Evolutionary conservation across 2,329 filamentous ascomycete species (phyloP), one percentile per base, ranked within the genome.

Genomic region (Xylaria sp.): DNA sequence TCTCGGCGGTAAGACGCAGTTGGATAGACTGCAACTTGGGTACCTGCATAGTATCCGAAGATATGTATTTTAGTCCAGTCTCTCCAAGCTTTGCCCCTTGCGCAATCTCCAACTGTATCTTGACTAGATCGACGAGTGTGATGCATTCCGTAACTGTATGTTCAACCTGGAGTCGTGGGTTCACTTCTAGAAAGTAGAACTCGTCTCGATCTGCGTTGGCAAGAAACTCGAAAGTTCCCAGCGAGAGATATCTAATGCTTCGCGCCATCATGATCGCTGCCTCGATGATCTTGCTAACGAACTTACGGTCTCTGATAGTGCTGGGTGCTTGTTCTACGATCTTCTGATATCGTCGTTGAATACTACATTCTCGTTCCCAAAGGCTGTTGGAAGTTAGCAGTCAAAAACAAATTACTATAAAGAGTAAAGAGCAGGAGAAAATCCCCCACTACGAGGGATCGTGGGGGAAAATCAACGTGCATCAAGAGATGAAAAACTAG

Each of bases 91-190:
- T 58, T 2, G 62, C 60, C 0, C 70, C 65, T 35, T 68, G 65
- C 4, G 68, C 70, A n/a, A 72, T 64, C 10, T 66, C 59, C 16
- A 72, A 51, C 44, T 72, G 68, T 44, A 66, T 51, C 50, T 51
- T 64, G 5, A 72, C 68, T 29, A 72, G 37, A 47, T 72, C 70
- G 16, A 72, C 62, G 37, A 32, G 42, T 16, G 65, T 23, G 35
- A 72, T 72, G 23, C 47, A 63, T 78, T 94, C 92, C 0, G 92
- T 94, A 8, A 93, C 90, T 0, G 91, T 91, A 72, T 94, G 92
- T 76, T 94, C 92, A 27, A 94, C 92, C 73, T 94, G 92, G 2
- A 94, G 79, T 9, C 92, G 84, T 0, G 92, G 71, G 82, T 87
- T 84, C 76, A 86, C 84, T 66, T 85, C 84, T 16, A 85, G 75